Conservation (phyloP, 1,284 basidiomycete genomes). For the Apiotrichum sp. region DNA sequence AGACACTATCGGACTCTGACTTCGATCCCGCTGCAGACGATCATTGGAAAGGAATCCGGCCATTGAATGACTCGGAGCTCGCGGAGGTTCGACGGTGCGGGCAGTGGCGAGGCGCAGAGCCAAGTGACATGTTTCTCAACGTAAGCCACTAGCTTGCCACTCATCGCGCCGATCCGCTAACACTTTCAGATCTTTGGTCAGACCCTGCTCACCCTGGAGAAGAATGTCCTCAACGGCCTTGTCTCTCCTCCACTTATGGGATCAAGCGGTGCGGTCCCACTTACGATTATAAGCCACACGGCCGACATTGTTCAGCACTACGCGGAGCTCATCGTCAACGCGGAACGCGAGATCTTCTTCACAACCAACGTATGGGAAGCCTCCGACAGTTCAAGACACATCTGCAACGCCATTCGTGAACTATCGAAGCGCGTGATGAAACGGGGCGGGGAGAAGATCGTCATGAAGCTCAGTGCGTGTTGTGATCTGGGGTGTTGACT, state of each 20-base stretch:
- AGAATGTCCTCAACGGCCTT: slow-evolving; percentile 21
- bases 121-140: slow-evolving; percentile 24
- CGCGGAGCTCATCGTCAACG: slow-evolving; percentile 25
- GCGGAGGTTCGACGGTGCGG: slow-evolving; percentile 20
- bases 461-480: slow-evolving; percentile 28
- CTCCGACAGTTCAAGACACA: slow-evolving; percentile 16
- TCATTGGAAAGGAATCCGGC: slow-evolving; percentile 4
- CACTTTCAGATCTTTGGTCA: slow-evolving; percentile 21
- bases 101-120: slow-evolving; percentile 20
- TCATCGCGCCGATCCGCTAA: too few relatives aligned
- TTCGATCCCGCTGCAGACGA: slow-evolving; percentile 7
- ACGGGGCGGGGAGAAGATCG: slow-evolving; percentile 22
- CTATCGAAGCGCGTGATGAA: slow-evolving; percentile 25
- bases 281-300: slow-evolving; percentile 30
- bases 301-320: slow-evolving; percentile 34
- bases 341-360: slow-evolving; percentile 29
- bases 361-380: slow-evolving; percentile 36
- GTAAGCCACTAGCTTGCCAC: slow-evolving; percentile 7
- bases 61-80: slow-evolving; percentile 15
- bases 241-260: slow-evolving; percentile 28
- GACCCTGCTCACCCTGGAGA: slow-evolving; percentile 19
- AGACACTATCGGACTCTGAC: slow-evolving; percentile 5
- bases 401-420: slow-evolving; percentile 25
- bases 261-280: slow-evolving; percentile 19
- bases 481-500: neutral